Conservation (phyloP, 352 stramenopile species). For the Globisporangium mamillatum region DNA sequence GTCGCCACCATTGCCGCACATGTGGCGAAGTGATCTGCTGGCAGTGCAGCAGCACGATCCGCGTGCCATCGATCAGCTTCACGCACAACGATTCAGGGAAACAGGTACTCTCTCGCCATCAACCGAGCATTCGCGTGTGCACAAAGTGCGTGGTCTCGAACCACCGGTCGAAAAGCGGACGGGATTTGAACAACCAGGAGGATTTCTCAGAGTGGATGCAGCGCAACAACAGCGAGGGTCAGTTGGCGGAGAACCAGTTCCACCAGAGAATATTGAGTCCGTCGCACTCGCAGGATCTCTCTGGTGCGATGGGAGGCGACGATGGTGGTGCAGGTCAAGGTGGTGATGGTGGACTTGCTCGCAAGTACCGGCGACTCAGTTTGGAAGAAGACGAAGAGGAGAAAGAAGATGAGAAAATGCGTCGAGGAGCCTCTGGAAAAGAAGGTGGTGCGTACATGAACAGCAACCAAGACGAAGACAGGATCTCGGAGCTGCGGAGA, state of each 20-base stretch:
- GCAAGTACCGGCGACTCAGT: conserved; percentile 55
- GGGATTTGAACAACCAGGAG: conserved; percentile 72
- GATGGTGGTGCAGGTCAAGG: conserved; percentile 9
- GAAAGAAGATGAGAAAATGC: conserved; percentile 41
- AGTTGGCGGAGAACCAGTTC: conserved; percentile 24
- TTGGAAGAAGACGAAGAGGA: conserved; percentile 74
- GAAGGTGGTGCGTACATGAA: conserved; percentile 10
- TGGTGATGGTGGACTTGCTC: conserved; percentile 32
- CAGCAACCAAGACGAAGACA: conserved; percentile 31
- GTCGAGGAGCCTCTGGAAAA: conserved; percentile 27
- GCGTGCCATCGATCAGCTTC: conserved; percentile 82
- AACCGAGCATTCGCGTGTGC: conserved; percentile 82
- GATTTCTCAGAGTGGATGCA: conserved; percentile 83
- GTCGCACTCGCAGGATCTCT: conserved; percentile 67
- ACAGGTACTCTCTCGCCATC: conserved; percentile 72
- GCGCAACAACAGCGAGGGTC: conserved; percentile 35
- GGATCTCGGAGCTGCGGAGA: conserved; percentile 34
- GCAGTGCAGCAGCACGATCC: conserved; percentile 83
- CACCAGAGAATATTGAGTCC: conserved; percentile 50
- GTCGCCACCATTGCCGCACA: conserved; percentile 84
- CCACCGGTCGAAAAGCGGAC: conserved; percentile 70
- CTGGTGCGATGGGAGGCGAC: conserved; percentile 36
- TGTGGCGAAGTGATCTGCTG: conserved; percentile 89
- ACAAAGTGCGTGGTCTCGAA: conserved; percentile 79
- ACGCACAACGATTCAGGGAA: conserved; percentile 80